These are phyloP conservation scores for Moesziomyces sp. DNA, from an alignment of 1,284 basidiomycete species.

Conservation along the genomic window DNA sequence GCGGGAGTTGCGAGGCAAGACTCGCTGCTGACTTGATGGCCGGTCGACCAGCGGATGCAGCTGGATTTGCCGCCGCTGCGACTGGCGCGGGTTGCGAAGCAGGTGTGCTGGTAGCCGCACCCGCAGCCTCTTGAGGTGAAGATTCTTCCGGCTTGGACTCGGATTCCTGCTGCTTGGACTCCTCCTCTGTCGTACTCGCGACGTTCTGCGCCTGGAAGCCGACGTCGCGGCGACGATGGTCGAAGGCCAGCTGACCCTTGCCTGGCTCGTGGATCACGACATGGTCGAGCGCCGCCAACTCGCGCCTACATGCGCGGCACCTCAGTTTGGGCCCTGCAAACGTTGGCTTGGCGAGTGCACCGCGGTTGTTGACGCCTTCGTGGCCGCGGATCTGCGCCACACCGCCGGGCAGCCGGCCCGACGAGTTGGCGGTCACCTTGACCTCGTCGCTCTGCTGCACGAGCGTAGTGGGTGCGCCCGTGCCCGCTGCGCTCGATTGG, in stretches of 20 bases:
- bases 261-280: conserved; percentile 63
- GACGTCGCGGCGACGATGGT: conserved; percentile 49
- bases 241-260: conserved; percentile 61
- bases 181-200: background rate
- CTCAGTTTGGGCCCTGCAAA: conserved; percentile 47
- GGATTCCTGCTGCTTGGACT: background rate
- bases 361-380: conserved; percentile 35
- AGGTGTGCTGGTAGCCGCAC: background rate
- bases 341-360: conserved; percentile 30
- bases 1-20: conserved; percentile 51
- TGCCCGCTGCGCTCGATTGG: background rate
- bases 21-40: conserved; percentile 51
- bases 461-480: background rate
- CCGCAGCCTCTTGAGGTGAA: background rate
- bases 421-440: conserved; percentile 45
- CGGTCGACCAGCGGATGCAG: too few relatives aligned
- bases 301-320: conserved; percentile 62
- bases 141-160: too few relatives aligned
- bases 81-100: too few relatives aligned
- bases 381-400: conserved; percentile 45
- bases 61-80: too few relatives aligned
- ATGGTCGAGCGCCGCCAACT: conserved; percentile 59
- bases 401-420: conserved; percentile 48
- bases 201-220: conserved; percentile 10
- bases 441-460: conserved; percentile 22